These are phyloP conservation scores for Escallonia rubra DNA, from an alignment of 129 eudicot genomes.

Conservation along the genomic window DNA sequence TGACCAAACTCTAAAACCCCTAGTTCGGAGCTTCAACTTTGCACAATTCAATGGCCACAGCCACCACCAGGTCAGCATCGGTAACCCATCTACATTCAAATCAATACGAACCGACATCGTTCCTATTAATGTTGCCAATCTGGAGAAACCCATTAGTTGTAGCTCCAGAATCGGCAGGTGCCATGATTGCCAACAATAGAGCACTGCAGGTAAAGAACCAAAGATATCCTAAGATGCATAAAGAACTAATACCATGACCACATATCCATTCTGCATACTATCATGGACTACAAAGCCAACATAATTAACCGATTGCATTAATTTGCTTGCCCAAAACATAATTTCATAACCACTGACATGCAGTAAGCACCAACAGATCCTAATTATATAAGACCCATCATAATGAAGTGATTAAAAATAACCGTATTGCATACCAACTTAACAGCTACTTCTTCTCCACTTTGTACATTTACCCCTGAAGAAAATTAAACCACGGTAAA, in stretches of 20 bases:
- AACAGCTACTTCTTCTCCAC: constrained; percentile 93
- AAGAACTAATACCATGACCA: too few relatives aligned
- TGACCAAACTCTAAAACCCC: constrained; percentile 21
- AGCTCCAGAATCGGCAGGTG: too few relatives aligned
- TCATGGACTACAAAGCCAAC: too few relatives aligned
- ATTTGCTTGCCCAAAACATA: too few relatives aligned
- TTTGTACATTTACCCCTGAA: constrained; percentile 86
- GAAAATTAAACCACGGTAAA: constrained; percentile 6
- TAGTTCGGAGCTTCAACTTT: constrained; percentile 11
- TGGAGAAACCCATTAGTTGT: constrained; percentile 8
- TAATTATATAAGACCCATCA: too few relatives aligned
- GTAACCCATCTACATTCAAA: not conserved
- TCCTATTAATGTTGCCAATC: constrained; percentile 10
- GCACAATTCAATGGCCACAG: constrained; percentile 11
- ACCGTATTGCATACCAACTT: constrained; percentile 63
- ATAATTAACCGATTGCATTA: too few relatives aligned
- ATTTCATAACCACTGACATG: too few relatives aligned
- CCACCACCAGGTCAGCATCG: constrained; percentile 22
- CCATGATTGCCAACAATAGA: not conserved
- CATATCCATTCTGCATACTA: too few relatives aligned
- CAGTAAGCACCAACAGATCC: too few relatives aligned
- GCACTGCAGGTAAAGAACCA: not conserved
- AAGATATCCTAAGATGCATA: constrained; percentile 1
- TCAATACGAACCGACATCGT: not conserved
- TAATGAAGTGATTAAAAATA: too few relatives aligned